Conservation (phyloP, 1,139 yeast species). For the Pichia sp. region DNA sequence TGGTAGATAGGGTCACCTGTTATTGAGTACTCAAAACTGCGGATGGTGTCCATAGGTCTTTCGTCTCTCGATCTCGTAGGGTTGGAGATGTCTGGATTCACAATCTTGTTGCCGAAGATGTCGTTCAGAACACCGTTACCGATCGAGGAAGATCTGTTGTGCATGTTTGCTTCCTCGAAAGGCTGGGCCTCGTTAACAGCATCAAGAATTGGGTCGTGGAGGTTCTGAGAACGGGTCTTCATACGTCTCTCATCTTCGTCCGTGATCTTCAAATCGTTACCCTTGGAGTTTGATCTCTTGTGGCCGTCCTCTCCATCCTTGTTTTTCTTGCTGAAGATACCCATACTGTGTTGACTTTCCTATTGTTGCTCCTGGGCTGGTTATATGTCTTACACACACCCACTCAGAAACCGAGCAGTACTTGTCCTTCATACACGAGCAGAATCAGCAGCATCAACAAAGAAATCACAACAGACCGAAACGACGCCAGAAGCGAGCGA, state of each 20-base stretch:
- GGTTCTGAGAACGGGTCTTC: slow-evolving; percentile 57
- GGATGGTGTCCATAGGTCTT: slow-evolving; percentile 91
- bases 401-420: neutral
- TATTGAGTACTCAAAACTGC: slow-evolving; percentile 87
- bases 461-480: neutral
- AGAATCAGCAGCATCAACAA: neutral
- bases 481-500: neutral
- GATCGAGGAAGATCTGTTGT: slow-evolving; percentile 38
- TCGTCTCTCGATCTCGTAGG: slow-evolving; percentile 92
- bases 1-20: slow-evolving; percentile 78
- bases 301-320: slow-evolving; percentile 22
- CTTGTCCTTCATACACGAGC: neutral
- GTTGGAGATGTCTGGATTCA: slow-evolving; percentile 77
- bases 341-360: slow-evolving; percentile 23
- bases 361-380: too few relatives aligned
- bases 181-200: slow-evolving; percentile 97
- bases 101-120: slow-evolving; percentile 76
- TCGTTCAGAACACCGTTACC: slow-evolving; percentile 53
- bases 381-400: too few relatives aligned
- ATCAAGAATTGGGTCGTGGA: slow-evolving; percentile 82
- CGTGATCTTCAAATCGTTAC: slow-evolving; percentile 37
- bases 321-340: slow-evolving; percentile 28
- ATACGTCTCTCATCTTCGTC: slow-evolving; percentile 45
- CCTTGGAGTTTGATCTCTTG: slow-evolving; percentile 4
- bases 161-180: slow-evolving; percentile 62